Evolutionary conservation across 2,329 filamentous ascomycete genomes (phyloP), one percentile per base, ranked within the genome.

Genomic region (Neofusicoccum sp.): DNA sequence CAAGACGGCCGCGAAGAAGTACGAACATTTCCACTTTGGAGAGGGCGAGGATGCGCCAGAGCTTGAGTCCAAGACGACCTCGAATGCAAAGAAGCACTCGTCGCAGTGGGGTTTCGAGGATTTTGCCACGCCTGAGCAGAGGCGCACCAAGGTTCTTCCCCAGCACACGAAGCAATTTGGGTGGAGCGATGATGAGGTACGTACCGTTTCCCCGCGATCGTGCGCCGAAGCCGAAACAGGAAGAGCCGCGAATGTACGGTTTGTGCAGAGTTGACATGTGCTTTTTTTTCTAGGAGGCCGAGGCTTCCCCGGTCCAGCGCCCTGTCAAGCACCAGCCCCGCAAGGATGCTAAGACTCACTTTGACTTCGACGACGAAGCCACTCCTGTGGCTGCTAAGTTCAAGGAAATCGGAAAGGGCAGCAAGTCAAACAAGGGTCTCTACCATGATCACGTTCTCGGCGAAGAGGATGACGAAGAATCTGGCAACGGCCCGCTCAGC

Each of bases 91-190:
- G 64, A 91, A 90, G 79, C 88, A 92, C 73, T 80, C 83, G 64
- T 87, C 87, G 67, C 89, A 91, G 66, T 97, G 94, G 93, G 87
- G 87, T 54, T 98, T 98, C 76, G 87, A 92, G 65, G 93, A 97
- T 77, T 96, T 96, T 70, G 80, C 81, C 14, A 97, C 93, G 0
- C 94, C 94, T 0, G 85, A 89, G 67, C 97, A 96, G 82, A 81
- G 86, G 52, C 82, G 84, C 4, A 79, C 83, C 49, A 90, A 89
- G 75, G 75, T 84, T 60, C 84, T 88, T 64, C 80, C 84, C 43
- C 86, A 92, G 71, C 88, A 95, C 65, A 84, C 88, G 65, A 89
- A 91, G 62, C 89, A 95, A 74, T 87, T 88, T 73, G 84, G 82
- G 65, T 96, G 91, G 87, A 89, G 89, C 69, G 87, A 89, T 52